Evolutionary conservation across 805 yeast species (phyloP).

Genomic region (Wickerhamomyces ciferrii): DNA sequence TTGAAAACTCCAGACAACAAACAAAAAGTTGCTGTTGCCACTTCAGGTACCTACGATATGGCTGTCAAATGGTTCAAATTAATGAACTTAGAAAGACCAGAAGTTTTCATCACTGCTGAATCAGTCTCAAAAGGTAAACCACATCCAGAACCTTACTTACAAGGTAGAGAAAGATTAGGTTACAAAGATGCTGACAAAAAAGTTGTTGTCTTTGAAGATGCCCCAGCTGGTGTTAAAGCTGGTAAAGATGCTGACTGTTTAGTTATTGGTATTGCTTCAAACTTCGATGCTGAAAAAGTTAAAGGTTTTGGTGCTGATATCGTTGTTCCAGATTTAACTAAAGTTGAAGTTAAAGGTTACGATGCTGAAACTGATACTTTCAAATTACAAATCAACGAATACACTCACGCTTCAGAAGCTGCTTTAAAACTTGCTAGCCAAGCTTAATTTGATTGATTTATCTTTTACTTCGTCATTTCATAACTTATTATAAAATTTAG

Average conservation of each 20-base stretch:
- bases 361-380: constrained; percentile 32
- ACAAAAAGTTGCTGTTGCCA: constrained; percentile 75
- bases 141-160: constrained; percentile 75
- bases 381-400: constrained; percentile 31
- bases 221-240: constrained; percentile 82
- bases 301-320: constrained; percentile 73
- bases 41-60: constrained; percentile 74
- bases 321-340: constrained; percentile 66
- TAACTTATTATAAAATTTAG: neutral
- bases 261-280: constrained; percentile 79
- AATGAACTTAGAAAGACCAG: constrained; percentile 56
- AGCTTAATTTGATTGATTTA: neutral
- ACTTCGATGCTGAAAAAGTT: constrained; percentile 63
- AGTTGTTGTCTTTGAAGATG: constrained; percentile 78
- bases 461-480: neutral
- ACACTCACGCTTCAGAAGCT: constrained; percentile 15
- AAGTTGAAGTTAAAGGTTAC: constrained; percentile 55
- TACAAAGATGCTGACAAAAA: constrained; percentile 30
- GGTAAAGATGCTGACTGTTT: constrained; percentile 82
- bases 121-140: constrained; percentile 80
- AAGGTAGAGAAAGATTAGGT: constrained; percentile 41
- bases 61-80: constrained; percentile 76
- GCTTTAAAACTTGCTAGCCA: neutral
- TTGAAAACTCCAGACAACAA: constrained; percentile 33
- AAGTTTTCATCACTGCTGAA: constrained; percentile 76